Base-by-base conservation (phyloP, 441 rosid species). In the Bruguiera hainesii region DNA sequence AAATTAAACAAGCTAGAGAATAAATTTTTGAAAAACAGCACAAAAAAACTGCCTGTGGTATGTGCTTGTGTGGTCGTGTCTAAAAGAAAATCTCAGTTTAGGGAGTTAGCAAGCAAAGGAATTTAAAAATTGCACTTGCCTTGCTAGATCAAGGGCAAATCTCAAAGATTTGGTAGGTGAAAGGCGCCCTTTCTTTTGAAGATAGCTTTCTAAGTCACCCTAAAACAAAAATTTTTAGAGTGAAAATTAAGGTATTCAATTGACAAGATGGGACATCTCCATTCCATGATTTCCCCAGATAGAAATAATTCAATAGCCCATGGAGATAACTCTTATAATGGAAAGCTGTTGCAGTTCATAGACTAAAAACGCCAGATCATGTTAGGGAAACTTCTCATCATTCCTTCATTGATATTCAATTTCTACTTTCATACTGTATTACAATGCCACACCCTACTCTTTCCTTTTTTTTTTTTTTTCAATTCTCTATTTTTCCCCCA, bases 101-200 rank as follows among this genome's bases (percentile, higher is more conserved):
- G 56, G 37, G 33, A 66, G 63, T 58, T 61, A 60, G 60, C 23
- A 58, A 56, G 68, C 46, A 30, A 53, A 20, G 18, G 13, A 53
- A 58, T 57, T 8, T 50, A 66, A 23, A 72, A 56, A 78, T 39
- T 28, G 66, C 51, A 69, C 83, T 57, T 79, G 80, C 98, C 96
- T 86, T 65, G 99, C 96, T 73, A 94, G 78, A 71, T 94, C 98
- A 70, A 85, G 91, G 75, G 96, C 82, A 78, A 88, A 89, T 85
- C 94, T 83, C 69, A 91, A 68, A 71, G 80, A 80, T 85, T 89
- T 94, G 52, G 96, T 83, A 30, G 80, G 89, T 71, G 97, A 86
- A 46, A 91, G 85, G 62, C 98, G 97, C 71, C 98, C 90, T 82
- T 94, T 94, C 87, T 85, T 91, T 68, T 85, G 96, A 74, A 94